Evolutionary conservation across 1,139 yeast genomes (phyloP).

Genomic region (Nakaseomyces uthaithaninus): DNA sequence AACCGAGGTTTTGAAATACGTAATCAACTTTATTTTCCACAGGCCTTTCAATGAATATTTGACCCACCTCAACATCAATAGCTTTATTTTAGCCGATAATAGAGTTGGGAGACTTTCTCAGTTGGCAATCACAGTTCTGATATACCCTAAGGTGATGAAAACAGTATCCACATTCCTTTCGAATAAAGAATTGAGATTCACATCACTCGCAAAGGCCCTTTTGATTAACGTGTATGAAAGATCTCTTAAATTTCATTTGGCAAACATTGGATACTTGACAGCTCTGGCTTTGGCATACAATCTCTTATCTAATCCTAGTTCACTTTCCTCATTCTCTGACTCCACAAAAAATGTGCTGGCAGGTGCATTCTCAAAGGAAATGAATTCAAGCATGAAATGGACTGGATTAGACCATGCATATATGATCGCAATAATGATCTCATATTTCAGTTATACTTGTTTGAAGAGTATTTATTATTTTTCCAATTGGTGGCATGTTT

Average conservation of each 20-base stretch:
- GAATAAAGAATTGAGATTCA: constrained; percentile 1
- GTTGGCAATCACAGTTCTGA: neutral
- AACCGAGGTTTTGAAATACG: neutral
- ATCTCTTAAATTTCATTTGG: constrained; percentile 2
- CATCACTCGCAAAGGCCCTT: neutral
- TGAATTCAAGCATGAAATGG: neutral
- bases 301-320: neutral
- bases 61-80: neutral
- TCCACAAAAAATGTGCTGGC: neutral
- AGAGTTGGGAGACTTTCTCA: neutral
- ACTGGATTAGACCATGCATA: constrained; percentile 1
- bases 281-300: neutral
- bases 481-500: constrained; percentile 19
- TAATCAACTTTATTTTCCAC: neutral
- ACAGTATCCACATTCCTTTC: neutral
- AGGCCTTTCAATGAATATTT: neutral
- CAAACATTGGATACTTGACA: neutral
- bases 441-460: constrained; percentile 1
- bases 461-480: constrained; percentile 7
- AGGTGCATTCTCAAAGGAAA: neutral
- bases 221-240: neutral
- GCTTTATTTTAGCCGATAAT: neutral
- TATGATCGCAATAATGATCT: neutral
- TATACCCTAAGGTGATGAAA: neutral
- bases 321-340: neutral